Evolutionary conservation across 2,329 filamentous ascomycete genomes (phyloP).

Genomic region (Hymenoscyphus linearis): DNA sequence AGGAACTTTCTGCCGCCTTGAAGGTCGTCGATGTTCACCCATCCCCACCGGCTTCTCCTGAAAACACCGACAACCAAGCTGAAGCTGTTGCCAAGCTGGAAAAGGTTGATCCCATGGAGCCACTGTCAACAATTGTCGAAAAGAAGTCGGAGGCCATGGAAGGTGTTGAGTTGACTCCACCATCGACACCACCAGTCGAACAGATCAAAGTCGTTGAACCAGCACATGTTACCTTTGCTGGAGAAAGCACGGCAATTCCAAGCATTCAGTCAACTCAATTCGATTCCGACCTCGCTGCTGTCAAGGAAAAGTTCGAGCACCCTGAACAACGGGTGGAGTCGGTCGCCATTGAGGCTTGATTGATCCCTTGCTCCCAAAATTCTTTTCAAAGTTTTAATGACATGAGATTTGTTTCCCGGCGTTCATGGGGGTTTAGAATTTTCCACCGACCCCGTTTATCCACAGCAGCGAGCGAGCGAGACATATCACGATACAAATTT

Average conservation of each 20-base stretch:
- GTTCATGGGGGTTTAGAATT: background rate
- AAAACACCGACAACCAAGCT: background rate
- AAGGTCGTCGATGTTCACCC: conserved; percentile 24
- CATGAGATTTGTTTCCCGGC: background rate
- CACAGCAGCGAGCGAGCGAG: conserved; percentile 1
- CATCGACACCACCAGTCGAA: background rate
- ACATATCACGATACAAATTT: background rate
- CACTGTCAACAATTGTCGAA: background rate
- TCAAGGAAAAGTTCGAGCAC: background rate
- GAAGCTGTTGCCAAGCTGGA: background rate
- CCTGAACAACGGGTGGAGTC: background rate
- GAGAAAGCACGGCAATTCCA: background rate
- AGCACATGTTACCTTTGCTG: background rate
- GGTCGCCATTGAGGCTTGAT: background rate
- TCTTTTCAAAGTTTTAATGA: background rate
- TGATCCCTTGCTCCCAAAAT: background rate
- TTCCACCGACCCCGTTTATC: background rate
- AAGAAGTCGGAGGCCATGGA: background rate
- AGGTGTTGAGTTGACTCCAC: background rate
- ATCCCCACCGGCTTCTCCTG: background rate
- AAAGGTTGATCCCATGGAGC: conserved; percentile 3
- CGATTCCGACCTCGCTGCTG: conserved; percentile 1
- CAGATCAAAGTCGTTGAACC: background rate
- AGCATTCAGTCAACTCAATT: background rate
- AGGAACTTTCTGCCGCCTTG: conserved; percentile 24